Conservation (phyloP, 805 yeast species). For the Wickerhamomyces canadensis region DNA sequence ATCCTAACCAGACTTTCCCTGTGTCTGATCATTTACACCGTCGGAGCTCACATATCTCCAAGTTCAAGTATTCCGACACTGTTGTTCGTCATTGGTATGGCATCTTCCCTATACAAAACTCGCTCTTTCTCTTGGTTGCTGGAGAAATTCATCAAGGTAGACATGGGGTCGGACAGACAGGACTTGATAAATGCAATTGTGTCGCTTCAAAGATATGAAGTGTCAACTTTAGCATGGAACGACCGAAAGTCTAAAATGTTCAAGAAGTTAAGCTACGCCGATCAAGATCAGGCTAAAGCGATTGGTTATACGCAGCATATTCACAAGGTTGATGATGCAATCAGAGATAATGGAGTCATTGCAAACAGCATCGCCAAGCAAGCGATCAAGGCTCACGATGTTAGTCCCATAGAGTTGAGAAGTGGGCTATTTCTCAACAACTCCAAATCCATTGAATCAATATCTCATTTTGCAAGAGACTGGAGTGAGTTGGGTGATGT, state of each 20-base stretch:
- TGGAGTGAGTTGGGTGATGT: conserved; percentile 50
- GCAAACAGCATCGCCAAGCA: conserved; percentile 38
- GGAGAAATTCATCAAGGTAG: conserved; percentile 16
- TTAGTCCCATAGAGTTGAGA: conserved; percentile 40
- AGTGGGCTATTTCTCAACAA: conserved; percentile 23
- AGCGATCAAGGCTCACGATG: conserved; percentile 30
- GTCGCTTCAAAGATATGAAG: conserved; percentile 41
- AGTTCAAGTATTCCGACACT: conserved; percentile 19
- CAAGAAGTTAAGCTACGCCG: conserved; percentile 47
- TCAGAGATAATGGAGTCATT: conserved; percentile 42
- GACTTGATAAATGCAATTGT: conserved; percentile 34
- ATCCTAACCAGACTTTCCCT: conserved; percentile 23
- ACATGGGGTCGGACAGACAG: conserved; percentile 17
- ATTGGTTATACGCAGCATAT: conserved; percentile 53
- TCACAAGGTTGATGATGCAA: conserved; percentile 39
- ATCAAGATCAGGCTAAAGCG: conserved; percentile 46
- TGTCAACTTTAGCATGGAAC: conserved; percentile 37
- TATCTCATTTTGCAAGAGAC: conserved; percentile 77
- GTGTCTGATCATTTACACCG: conserved; percentile 24
- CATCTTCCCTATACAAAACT: conserved; percentile 23
- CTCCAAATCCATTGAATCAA: conserved; percentile 54
- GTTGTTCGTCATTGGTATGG: conserved; percentile 25
- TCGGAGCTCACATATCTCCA: conserved; percentile 20
- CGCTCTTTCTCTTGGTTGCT: conserved; percentile 19
- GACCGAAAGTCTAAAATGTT: conserved; percentile 38